Conservation (phyloP, 768 basidiomycete species). For the Trichaptum fuscoviolaceum region DNA sequence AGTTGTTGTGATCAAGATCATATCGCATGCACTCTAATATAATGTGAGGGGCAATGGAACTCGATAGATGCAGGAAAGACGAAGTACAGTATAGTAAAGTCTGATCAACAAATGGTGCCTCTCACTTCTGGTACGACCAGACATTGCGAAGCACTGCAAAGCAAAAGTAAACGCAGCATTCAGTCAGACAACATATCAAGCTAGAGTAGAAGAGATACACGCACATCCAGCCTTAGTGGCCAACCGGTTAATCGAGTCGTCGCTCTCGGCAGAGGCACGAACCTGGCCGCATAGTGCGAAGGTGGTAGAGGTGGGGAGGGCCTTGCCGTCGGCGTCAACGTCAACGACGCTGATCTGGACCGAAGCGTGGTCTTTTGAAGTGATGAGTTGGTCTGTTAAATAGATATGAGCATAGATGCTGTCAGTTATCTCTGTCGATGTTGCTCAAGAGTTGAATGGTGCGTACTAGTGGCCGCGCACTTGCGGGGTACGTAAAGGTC, state of each 20-base stretch:
- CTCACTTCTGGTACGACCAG: slow-evolving; percentile 93
- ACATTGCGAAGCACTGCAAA: slow-evolving; percentile 86
- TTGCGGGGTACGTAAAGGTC: slow-evolving; percentile 99
- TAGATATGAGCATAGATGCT: slow-evolving; percentile 9
- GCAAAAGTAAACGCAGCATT: slow-evolving; percentile 5
- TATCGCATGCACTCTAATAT: neutral
- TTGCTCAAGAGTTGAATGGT: slow-evolving; percentile 18
- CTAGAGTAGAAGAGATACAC: slow-evolving; percentile 29
- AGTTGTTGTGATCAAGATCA: neutral
- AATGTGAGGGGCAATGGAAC: neutral
- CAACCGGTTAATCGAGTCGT: slow-evolving; percentile 94
- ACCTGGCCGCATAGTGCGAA: slow-evolving; percentile 95
- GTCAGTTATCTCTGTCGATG: neutral
- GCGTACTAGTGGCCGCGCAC: slow-evolving; percentile 92
- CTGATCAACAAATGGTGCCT: neutral
- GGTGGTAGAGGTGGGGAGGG: slow-evolving; percentile 73
- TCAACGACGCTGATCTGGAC: slow-evolving; percentile 95
- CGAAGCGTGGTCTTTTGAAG: slow-evolving; percentile 97
- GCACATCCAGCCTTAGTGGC: slow-evolving; percentile 92
- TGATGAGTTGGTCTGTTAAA: slow-evolving; percentile 87
- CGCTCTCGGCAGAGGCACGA: slow-evolving; percentile 91
- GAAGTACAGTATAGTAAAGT: neutral
- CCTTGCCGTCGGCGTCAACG: slow-evolving; percentile 86
- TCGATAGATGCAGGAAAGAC: neutral
- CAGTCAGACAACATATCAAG: neutral